Percentiles rank a stretch among this genome's conserved stretches.
Evolutionary conservation across 108 stramenopile genomes (phyloP).

Genomic region (Nannochloropsis salina): DNA sequence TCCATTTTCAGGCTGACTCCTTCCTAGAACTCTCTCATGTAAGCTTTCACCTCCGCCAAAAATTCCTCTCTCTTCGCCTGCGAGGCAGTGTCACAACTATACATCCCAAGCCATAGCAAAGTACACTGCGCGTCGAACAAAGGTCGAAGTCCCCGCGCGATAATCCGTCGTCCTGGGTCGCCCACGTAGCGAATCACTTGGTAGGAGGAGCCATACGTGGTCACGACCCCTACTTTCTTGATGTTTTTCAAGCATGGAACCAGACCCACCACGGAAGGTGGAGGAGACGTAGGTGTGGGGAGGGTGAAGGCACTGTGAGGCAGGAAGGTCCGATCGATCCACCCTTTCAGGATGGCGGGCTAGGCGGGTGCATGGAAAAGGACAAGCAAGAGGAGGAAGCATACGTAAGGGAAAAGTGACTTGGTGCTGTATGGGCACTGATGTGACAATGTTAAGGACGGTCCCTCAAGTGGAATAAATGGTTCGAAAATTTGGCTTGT

Average conservation of each 20-base stretch:
- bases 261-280: constrained; percentile 24
- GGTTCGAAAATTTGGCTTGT: background rate
- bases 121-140: constrained; percentile 38
- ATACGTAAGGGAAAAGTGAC: background rate
- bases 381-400: background rate
- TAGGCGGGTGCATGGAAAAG: background rate
- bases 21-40: background rate
- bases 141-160: constrained; percentile 36
- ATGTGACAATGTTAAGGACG: background rate
- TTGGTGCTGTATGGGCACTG: no score
- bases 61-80: constrained; percentile 27
- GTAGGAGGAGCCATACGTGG: constrained; percentile 42
- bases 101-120: constrained; percentile 40
- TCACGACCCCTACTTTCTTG: constrained; percentile 47
- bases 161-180: constrained; percentile 40
- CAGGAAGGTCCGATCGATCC: constrained; percentile 39
- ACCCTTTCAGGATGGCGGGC: constrained; percentile 28
- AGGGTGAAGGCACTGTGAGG: constrained; percentile 47
- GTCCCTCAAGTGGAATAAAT: background rate
- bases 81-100: constrained; percentile 28
- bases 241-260: constrained; percentile 43
- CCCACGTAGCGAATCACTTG: constrained; percentile 45
- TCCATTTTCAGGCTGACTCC: background rate
- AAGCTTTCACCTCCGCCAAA: constrained; percentile 30
- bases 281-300: constrained; percentile 23